Evolutionary conservation across 345 rosid genomes (phyloP).

Genomic region (Syzygium oleosum): DNA sequence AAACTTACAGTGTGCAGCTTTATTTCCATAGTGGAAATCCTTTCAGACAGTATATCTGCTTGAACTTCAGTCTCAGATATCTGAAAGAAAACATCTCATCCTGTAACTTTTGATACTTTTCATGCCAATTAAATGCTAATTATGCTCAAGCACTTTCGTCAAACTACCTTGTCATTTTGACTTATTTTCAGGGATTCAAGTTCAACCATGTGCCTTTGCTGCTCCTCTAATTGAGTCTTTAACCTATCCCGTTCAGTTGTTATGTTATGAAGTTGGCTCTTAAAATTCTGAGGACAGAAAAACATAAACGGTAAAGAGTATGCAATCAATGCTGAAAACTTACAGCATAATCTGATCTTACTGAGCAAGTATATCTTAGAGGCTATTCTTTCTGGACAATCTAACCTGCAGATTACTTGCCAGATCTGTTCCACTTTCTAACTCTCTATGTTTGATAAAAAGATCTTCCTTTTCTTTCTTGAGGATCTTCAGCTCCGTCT

Average conservation of each 20-base stretch:
- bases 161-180: constrained; percentile 12
- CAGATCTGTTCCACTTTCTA: constrained; percentile 7
- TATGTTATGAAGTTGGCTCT: constrained; percentile 13
- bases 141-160: neutral
- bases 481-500: constrained; percentile 27
- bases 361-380: neutral
- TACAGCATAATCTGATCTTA: neutral
- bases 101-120: neutral
- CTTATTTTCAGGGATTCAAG: constrained; percentile 9
- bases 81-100: constrained; percentile 17
- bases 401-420: constrained; percentile 30
- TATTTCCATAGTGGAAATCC: constrained; percentile 33
- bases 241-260: constrained; percentile 27
- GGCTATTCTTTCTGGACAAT: neutral
- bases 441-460: constrained; percentile 16
- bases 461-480: constrained; percentile 38
- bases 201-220: constrained; percentile 5
- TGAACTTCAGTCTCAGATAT: constrained; percentile 24
- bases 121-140: neutral
- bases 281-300: constrained; percentile 19
- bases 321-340: neutral
- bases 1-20: constrained; percentile 39
- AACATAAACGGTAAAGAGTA: neutral
- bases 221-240: constrained; percentile 19
- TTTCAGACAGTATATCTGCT: constrained; percentile 25